Percentiles rank a stretch among this genome's conserved stretches.
These are phyloP conservation scores for Cochlearia excelsa DNA, from an alignment of 345 rosid species.

Conservation along the genomic window DNA sequence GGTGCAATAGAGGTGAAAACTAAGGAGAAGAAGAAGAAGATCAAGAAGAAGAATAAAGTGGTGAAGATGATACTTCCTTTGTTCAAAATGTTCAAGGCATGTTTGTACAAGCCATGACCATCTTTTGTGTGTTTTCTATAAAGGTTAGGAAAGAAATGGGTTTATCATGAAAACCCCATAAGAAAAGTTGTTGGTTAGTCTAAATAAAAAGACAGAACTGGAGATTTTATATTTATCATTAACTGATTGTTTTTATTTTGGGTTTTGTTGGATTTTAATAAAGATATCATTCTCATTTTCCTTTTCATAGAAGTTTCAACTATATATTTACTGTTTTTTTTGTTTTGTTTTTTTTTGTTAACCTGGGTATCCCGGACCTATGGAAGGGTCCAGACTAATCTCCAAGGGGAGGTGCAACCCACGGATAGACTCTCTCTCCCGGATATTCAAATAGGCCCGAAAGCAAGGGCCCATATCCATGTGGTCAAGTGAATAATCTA, in stretches of 20 bases:
- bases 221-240: no score
- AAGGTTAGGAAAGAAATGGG: neutral
- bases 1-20: neutral
- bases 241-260: neutral
- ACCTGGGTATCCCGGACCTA: no score
- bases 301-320: no score
- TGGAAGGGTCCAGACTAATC: no score
- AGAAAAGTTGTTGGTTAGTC: neutral
- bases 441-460: no score
- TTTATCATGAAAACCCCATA: neutral
- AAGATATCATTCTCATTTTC: no score
- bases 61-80: neutral
- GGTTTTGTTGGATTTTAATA: neutral
- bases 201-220: neutral
- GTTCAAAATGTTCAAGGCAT: conserved; percentile 5
- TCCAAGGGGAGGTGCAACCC: no score
- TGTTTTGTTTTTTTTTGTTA: no score
- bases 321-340: no score
- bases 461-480: no score
- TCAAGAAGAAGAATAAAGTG: conserved; percentile 15
- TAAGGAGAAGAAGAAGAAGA: neutral
- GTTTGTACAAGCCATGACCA: conserved; percentile 10
- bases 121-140: neutral
- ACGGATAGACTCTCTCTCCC: no score
- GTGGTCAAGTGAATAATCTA: no score